Base-by-base conservation (phyloP, 768 basidiomycete species). In the Pleurotus djamor region DNA sequence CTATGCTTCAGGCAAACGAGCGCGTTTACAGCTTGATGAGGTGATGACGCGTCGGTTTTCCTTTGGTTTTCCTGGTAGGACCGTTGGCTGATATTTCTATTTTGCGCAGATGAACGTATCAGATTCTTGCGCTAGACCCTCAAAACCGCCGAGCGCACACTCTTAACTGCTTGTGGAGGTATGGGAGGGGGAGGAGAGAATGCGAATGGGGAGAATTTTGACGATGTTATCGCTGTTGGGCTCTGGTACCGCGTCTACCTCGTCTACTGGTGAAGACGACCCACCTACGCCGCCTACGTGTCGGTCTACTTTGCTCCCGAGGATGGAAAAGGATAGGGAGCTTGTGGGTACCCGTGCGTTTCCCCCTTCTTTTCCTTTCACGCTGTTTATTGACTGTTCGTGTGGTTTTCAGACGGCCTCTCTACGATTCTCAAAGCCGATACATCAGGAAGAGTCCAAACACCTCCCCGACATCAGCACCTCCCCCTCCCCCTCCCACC, bases 401-500 rank as follows among this genome's bases (percentile, higher is more conserved):
- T 28, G 21, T 28, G 21, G 21, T 28, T 28, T 28, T 73, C 76
- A 1, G 79, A 79, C 3, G 89, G 91, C 61, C 75, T 92, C 38
- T 91, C 89, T 6, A 90, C 87, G 9, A 92, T 92, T 59, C 76
- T 91, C 8, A 89, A 92, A 69, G 85, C 87, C 3, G 89, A 92
- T 63, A 87, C 80, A 21, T 92, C 90, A 34, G 85, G 85, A 8
- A 60, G 64, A 0, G n/a, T 69, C 69, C 33, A 68, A 65, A 43
- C 62, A 69, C 58, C 44, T 67, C 37, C 64, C 64, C 38, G 60
- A 58, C 33, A 10, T 50, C 16, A 47, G 48, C 34, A 28, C n/a
- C n/a, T n/a, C n/a, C n/a, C n/a, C 60, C 21, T 51, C 63, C 17
- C 14, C 63, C 6, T 57, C 58, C 21, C 21, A 28, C 3, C 21